phyloP scores from a whole-genome alignment of 2,329 filamentous ascomycete genomes.

The Diaporthe vaccinii region DNA sequence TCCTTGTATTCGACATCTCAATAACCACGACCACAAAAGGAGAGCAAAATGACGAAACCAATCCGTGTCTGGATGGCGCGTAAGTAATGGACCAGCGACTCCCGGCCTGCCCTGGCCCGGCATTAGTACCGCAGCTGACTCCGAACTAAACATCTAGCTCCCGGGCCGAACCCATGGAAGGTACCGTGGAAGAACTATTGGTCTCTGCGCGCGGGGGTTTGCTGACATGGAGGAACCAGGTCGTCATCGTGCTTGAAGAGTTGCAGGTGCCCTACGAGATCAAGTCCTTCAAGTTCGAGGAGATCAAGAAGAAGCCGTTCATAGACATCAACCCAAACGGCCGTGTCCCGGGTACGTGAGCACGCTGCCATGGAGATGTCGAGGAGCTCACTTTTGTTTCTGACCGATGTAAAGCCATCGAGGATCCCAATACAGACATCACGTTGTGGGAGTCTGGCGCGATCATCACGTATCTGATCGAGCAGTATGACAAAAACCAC shows the following conservation, averaged over 20 bases:
- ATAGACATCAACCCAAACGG: constrained; percentile 36
- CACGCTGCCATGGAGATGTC: constrained; percentile 52
- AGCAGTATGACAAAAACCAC: constrained; percentile 55
- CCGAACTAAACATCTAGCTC: neutral
- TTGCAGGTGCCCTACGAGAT: constrained; percentile 28
- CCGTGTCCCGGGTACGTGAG: constrained; percentile 32
- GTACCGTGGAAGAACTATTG: neutral
- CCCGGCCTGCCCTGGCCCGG: no score
- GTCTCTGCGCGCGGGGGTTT: neutral
- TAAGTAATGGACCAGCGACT: neutral
- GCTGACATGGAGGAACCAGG: neutral
- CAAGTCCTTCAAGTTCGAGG: constrained; percentile 11
- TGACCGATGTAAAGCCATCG: constrained; percentile 43
- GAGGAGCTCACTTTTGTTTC: constrained; percentile 49
- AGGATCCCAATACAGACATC: constrained; percentile 60
- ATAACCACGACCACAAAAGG: neutral
- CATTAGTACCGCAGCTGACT: neutral
- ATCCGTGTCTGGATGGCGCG: constrained; percentile 21
- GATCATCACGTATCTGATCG: constrained; percentile 59
- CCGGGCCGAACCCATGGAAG: constrained; percentile 22
- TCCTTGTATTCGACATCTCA: neutral
- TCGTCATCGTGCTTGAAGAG: constrained; percentile 24
- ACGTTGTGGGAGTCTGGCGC: constrained; percentile 60
- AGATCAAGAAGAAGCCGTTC: constrained; percentile 35
- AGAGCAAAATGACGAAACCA: neutral